A percentile compares a stretch with the other conserved stretches of the same genome.
Evolutionary conservation across 805 yeast species (phyloP).

Genomic region (Clavispora fructus): DNA sequence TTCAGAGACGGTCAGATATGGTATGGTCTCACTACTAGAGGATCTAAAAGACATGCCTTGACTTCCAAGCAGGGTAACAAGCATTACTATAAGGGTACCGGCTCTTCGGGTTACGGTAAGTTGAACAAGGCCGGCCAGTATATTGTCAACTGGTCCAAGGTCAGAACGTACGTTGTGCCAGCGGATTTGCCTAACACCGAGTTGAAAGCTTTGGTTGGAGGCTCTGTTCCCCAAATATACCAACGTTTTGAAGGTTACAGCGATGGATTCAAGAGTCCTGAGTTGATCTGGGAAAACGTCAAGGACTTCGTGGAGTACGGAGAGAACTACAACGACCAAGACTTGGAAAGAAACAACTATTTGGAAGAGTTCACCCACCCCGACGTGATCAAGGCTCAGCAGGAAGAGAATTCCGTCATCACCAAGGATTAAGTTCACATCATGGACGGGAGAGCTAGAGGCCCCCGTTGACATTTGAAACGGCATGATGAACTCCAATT

Average conservation of each 20-base stretch:
- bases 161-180: slow-evolving; percentile 88
- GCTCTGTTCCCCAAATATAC: slow-evolving; percentile 62
- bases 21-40: slow-evolving; percentile 73
- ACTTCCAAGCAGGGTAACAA: slow-evolving; percentile 94
- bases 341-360: slow-evolving; percentile 30
- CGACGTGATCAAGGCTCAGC: slow-evolving; percentile 9
- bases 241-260: slow-evolving; percentile 66
- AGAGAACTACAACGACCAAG: slow-evolving; percentile 36
- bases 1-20: slow-evolving; percentile 77
- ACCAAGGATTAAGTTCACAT: slow-evolving; percentile 3
- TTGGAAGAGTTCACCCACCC: slow-evolving; percentile 35
- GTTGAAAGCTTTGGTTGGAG: slow-evolving; percentile 74
- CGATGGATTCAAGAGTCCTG: slow-evolving; percentile 70
- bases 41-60: slow-evolving; percentile 77
- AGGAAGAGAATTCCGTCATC: slow-evolving; percentile 9
- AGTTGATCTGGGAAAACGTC: slow-evolving; percentile 64
- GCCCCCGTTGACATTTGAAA: not conserved
- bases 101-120: slow-evolving; percentile 88
- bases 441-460: not conserved
- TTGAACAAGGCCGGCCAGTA: slow-evolving; percentile 72
- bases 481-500: not conserved
- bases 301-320: slow-evolving; percentile 77
- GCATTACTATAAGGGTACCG: slow-evolving; percentile 91
- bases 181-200: slow-evolving; percentile 28
- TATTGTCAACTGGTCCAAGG: slow-evolving; percentile 75